Evolutionary conservation across 164 flowering plant genomes (phyloP), one percentile per base, ranked within the genome.

Genomic region (Magnolia kwangsiensis): DNA sequence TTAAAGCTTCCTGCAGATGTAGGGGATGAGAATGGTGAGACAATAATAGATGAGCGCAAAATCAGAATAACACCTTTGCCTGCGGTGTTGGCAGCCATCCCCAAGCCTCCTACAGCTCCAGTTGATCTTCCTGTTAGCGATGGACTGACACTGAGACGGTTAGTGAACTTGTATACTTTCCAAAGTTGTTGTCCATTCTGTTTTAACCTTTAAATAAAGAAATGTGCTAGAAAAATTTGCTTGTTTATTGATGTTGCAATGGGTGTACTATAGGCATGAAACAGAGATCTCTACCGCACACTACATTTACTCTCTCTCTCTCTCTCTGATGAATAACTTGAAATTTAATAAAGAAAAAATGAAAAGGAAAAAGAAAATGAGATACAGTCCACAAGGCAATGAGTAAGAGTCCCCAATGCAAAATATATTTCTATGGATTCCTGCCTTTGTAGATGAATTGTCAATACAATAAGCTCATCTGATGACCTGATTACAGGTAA

Each of bases 1-100:
- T 85, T 86, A 68, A 96, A 96, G 82, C 98, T 96, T 82, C 99
- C 99, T 78, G 96, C 97, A 29, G 99, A 96, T 87, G 99, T 96
- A 78, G 98, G 99, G 74, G 99, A 96, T 85, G 99, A 96, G 85
- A 94, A 96, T 89, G 99, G 99, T 73, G 99, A 96, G 84, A 93
- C 99, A 37, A 81, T 82, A 67, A 88, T 92, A 75, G 93, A 89
- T 85, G 99, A 96, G 76, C 98, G 99, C 51, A 96, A 96, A 86
- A 96, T 96, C 81, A 89, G 99, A 87, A 94, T 96, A 84, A 85
- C 87, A 83, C 90, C 98, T 72, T 85, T 96, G 80, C 99, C 98
- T 45, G 88, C 84, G 73, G 78, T 78, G 23, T 79, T 90, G 55
- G 88, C 85, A 82, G 76, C 81, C 69, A 71, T 51, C 45, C 79